These are phyloP conservation scores for Botryotinia globosa DNA, from an alignment of 2,329 filamentous ascomycete genomes.

Conservation along the genomic window DNA sequence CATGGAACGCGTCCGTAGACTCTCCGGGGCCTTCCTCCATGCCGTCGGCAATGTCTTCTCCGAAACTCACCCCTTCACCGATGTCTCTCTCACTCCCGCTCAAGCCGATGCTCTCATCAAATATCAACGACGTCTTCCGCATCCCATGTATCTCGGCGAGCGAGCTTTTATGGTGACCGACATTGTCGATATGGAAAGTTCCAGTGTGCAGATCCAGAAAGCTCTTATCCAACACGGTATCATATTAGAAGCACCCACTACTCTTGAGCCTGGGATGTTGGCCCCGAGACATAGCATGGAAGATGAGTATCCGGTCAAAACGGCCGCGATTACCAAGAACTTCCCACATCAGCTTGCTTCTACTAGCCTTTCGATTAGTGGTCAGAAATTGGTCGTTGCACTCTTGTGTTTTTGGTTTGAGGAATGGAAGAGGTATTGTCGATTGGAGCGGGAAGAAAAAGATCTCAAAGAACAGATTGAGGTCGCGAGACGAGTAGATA, in stretches of 20 bases:
- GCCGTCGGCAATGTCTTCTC: constrained; percentile 26
- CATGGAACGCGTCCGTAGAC: constrained; percentile 15
- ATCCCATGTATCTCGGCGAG: constrained; percentile 24
- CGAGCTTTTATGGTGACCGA: constrained; percentile 25
- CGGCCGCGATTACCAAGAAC: constrained; percentile 24
- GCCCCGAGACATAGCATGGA: neutral
- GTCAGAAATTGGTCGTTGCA: constrained; percentile 33
- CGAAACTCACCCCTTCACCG: constrained; percentile 26
- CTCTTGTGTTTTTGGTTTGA: constrained; percentile 38
- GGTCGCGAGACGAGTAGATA: constrained; percentile 4
- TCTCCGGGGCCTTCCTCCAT: constrained; percentile 27
- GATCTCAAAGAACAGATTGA: constrained; percentile 22
- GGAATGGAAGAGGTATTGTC: constrained; percentile 31
- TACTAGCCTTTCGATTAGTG: constrained; percentile 27
- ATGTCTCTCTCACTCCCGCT: constrained; percentile 25
- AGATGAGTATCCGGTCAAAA: constrained; percentile 25
- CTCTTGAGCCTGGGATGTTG: constrained; percentile 16
- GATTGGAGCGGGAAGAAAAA: constrained; percentile 29
- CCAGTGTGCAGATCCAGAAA: constrained; percentile 25
- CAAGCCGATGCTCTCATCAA: constrained; percentile 27
- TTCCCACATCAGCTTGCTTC: constrained; percentile 31
- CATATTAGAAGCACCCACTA: constrained; percentile 20
- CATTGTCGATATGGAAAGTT: constrained; percentile 15
- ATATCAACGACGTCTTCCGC: constrained; percentile 24
- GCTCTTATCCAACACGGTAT: constrained; percentile 24